Evolutionary conservation across 2,329 filamentous ascomycete species (phyloP).

Genomic region (Plenodomus tracheiphilus): DNA sequence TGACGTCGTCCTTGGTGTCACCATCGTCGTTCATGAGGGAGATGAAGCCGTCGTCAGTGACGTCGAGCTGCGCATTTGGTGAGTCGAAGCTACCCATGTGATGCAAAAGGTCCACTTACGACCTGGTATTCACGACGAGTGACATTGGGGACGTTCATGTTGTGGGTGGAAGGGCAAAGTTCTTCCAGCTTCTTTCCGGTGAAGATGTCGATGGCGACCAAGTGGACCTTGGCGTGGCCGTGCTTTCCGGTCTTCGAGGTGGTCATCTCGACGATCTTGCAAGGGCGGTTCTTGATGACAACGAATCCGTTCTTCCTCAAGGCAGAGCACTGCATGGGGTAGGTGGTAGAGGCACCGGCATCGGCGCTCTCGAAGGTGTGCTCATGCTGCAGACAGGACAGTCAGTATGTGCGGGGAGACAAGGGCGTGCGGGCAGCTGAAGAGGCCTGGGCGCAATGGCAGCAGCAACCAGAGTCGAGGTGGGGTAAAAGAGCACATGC

Average conservation of each 20-base stretch:
- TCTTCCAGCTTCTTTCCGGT: conserved; percentile 99
- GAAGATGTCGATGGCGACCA: conserved; percentile 98
- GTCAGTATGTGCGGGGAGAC: conserved; percentile 20
- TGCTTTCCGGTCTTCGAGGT: conserved; percentile 99
- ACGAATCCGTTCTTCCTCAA: conserved; percentile 99
- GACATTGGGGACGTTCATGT: conserved; percentile 98
- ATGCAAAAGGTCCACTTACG: conserved; percentile 61
- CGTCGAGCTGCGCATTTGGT: conserved; percentile 68
- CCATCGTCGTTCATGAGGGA: conserved; percentile 89
- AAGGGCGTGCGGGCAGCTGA: conserved; percentile 3
- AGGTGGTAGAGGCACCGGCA: conserved; percentile 93
- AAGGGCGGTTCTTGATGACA: conserved; percentile 97
- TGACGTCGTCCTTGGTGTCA: conserved; percentile 91
- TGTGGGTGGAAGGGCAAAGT: conserved; percentile 93
- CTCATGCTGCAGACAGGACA: conserved; percentile 51
- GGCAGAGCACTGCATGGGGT: conserved; percentile 98
- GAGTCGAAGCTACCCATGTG: neutral
- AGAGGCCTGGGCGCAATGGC: conserved; percentile 34
- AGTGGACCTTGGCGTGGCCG: conserved; percentile 99
- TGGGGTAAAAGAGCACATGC: conserved; percentile 41
- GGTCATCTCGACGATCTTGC: conserved; percentile 99
- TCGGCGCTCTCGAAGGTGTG: conserved; percentile 89
- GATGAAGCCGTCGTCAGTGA: conserved; percentile 92
- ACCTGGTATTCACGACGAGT: conserved; percentile 88
- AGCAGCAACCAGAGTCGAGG: conserved; percentile 38